Evolutionary conservation across 345 rosid genomes (phyloP).

Genomic region (Aquilaria sinensis): DNA sequence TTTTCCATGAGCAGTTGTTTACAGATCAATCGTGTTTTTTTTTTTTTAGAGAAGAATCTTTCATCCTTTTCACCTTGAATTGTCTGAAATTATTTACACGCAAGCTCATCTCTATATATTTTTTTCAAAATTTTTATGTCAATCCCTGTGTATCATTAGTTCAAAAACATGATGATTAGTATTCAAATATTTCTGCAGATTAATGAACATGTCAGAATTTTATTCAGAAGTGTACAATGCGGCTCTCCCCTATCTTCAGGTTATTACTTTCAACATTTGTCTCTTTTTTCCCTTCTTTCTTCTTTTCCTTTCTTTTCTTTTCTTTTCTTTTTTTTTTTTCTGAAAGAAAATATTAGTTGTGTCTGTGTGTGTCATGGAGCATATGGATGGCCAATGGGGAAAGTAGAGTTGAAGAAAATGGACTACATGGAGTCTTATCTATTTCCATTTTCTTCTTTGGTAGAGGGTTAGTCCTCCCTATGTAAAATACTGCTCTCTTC

Average conservation of each 20-base stretch:
- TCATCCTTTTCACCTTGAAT: too few species aligned
- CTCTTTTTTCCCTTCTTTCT: background rate
- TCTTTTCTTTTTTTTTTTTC: background rate
- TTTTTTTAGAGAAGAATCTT: too few species aligned
- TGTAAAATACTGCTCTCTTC: too few species aligned
- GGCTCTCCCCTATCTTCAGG: conserved; percentile 60
- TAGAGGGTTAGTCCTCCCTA: too few species aligned
- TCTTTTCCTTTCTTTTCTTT: background rate
- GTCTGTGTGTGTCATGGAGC: background rate
- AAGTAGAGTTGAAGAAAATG: background rate
- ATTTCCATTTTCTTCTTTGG: background rate
- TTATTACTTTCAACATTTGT: conserved; percentile 16
- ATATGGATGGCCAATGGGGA: background rate
- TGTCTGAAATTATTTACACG: too few species aligned
- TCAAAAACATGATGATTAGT: background rate
- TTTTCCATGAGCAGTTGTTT: too few species aligned
- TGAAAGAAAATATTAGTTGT: background rate
- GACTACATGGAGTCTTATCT: background rate
- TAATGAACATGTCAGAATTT: conserved; percentile 40
- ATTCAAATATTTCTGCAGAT: conserved; percentile 32
- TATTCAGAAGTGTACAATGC: conserved; percentile 41
- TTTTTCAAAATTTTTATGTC: too few species aligned
- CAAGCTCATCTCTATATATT: background rate
- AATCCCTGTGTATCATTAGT: too few species aligned
- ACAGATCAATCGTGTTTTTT: too few species aligned